phyloP scores from a whole-genome alignment of 176 grass and related monocot genomes.

The Thinopyrum elongatum region DNA sequence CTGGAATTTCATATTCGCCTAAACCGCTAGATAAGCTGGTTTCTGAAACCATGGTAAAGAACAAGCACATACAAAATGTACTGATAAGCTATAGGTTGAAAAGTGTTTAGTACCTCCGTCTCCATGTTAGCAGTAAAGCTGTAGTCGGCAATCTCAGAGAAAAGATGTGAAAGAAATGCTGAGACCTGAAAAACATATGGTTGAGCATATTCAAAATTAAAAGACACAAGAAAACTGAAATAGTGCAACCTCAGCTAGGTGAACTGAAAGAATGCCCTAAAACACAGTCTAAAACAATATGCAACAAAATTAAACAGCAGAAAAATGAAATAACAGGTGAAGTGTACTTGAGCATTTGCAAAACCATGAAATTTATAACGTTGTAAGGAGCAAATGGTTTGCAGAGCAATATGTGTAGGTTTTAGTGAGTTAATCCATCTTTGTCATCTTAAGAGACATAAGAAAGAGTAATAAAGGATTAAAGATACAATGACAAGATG shows the following conservation, averaged over 20 bases:
- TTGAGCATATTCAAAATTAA: constrained; percentile 3
- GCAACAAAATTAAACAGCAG: not conserved
- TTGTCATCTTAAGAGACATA: not conserved
- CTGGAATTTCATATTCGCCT: not conserved
- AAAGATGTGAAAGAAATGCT: constrained; percentile 83
- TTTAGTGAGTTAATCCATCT: not conserved
- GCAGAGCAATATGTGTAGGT: not conserved
- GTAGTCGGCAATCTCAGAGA: constrained; percentile 82
- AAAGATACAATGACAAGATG: constrained; percentile 7
- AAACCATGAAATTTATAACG: constrained; percentile 12
- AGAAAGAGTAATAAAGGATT: constrained; percentile 3
- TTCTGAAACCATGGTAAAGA: constrained; percentile 12
- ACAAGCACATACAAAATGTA: constrained; percentile 20
- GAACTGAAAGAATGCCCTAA: constrained; percentile 23
- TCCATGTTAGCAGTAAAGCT: constrained; percentile 97
- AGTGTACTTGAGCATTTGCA: constrained; percentile 1
- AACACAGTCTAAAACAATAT: not conserved
- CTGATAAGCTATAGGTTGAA: constrained; percentile 3
- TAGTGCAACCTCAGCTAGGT: not conserved
- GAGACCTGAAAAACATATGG: constrained; percentile 58
- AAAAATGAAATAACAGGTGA: not conserved
- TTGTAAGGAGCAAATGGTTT: not conserved
- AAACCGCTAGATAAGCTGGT: not conserved
- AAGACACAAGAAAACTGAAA: not conserved
- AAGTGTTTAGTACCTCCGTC: constrained; percentile 69